These are phyloP conservation scores for Penicillium waksmanii DNA, from an alignment of 495 filamentous ascomycete genomes.

Conservation along the genomic window DNA sequence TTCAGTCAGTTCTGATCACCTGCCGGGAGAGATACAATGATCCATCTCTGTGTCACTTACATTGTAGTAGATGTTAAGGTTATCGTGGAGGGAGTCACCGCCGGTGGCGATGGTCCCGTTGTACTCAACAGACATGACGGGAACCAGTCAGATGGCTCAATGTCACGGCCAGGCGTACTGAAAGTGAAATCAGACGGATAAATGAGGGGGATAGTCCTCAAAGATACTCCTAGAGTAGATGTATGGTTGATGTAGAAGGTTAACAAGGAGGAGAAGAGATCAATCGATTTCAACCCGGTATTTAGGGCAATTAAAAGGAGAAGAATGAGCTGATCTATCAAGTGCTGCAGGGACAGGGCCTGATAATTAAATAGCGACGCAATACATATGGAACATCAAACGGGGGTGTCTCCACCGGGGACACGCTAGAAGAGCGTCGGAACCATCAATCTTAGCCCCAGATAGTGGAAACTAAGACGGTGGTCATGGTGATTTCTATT, in stretches of 20 bases:
- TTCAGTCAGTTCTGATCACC: neutral
- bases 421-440: slow-evolving; percentile 24
- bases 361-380: slow-evolving; percentile 32
- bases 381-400: slow-evolving; percentile 7
- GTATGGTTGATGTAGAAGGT: neutral
- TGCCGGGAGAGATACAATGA: neutral
- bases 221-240: neutral
- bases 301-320: slow-evolving; percentile 2
- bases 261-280: neutral
- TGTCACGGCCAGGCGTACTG: slow-evolving; percentile 8
- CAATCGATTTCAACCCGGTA: slow-evolving; percentile 11
- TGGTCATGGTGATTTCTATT: slow-evolving; percentile 31
- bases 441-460: slow-evolving; percentile 27
- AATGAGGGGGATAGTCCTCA: neutral
- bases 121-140: slow-evolving; percentile 56
- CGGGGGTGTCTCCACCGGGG: slow-evolving; percentile 21
- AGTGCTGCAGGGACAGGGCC: slow-evolving; percentile 25
- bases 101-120: slow-evolving; percentile 68
- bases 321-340: slow-evolving; percentile 29
- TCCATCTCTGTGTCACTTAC: slow-evolving; percentile 46
- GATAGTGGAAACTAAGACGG: slow-evolving; percentile 25
- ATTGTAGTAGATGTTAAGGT: slow-evolving; percentile 84
- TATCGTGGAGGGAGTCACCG: slow-evolving; percentile 71
- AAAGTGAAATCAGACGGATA: neutral
- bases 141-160: slow-evolving; percentile 7